Conservation (phyloP, 495 filamentous ascomycete genomes). For the Talaromyces proteolyticus region DNA sequence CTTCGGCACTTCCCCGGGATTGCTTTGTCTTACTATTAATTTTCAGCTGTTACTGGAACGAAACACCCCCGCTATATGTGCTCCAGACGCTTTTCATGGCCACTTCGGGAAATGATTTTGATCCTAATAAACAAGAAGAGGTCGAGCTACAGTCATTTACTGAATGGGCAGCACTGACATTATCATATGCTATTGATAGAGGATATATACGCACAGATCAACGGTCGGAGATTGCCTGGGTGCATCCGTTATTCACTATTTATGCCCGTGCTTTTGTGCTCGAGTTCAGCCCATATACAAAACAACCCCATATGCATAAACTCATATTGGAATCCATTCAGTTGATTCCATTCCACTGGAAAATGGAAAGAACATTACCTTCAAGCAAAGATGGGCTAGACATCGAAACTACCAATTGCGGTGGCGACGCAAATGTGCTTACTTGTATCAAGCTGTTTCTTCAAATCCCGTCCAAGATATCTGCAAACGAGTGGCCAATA, state of each 20-base stretch:
- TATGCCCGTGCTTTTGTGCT: neutral
- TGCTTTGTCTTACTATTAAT: neutral
- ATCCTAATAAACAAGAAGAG: neutral
- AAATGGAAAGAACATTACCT: neutral
- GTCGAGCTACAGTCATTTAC: neutral
- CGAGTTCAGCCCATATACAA: neutral
- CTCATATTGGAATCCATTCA: neutral
- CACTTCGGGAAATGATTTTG: neutral
- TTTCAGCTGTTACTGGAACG: neutral
- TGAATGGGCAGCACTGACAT: neutral
- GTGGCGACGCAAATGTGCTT: neutral
- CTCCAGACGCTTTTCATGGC: neutral
- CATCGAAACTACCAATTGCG: neutral
- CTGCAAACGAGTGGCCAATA: neutral
- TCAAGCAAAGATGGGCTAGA: neutral
- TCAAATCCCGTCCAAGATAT: neutral
- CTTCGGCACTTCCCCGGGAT: neutral
- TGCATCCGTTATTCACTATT: neutral
- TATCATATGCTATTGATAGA: neutral
- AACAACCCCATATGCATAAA: neutral
- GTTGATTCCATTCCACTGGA: neutral
- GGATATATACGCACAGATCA: neutral
- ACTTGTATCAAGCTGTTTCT: neutral
- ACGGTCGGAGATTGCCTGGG: neutral
- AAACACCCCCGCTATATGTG: neutral